Evolutionary conservation across 768 basidiomycete genomes (phyloP).

Genomic region (Amanita brunnescens): DNA sequence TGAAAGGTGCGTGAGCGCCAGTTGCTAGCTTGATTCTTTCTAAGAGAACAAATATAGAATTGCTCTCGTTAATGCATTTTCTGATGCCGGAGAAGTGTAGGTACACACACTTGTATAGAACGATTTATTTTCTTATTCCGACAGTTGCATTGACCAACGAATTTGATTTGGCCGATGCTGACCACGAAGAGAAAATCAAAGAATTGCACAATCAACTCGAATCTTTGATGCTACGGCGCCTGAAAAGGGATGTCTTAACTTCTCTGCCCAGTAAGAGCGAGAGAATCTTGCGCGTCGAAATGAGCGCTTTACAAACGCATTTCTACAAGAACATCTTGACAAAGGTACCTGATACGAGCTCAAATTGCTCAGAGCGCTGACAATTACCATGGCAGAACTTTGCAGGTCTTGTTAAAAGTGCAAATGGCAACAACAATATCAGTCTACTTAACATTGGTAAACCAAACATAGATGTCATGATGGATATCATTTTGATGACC

Average conservation of each 20-base stretch:
- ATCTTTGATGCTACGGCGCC: slow-evolving; percentile 85
- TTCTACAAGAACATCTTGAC: slow-evolving; percentile 99
- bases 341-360: slow-evolving; percentile 42
- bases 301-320: slow-evolving; percentile 92
- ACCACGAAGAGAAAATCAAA: slow-evolving; percentile 93
- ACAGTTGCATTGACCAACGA: slow-evolving; percentile 90
- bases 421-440: slow-evolving; percentile 83
- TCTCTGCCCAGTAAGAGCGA: slow-evolving; percentile 97
- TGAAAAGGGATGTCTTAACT: slow-evolving; percentile 95
- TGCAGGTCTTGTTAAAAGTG: slow-evolving; percentile 82
- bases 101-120: slow-evolving; percentile 15
- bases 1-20: slow-evolving; percentile 61
- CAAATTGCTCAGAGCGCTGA: slow-evolving; percentile 1
- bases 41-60: slow-evolving; percentile 40
- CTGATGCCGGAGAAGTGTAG: slow-evolving; percentile 96
- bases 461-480: slow-evolving; percentile 12
- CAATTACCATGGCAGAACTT: slow-evolving; percentile 59
- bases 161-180: slow-evolving; percentile 88
- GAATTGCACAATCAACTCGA: slow-evolving; percentile 91
- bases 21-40: background rate
- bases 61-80: slow-evolving; percentile 98
- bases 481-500: slow-evolving; percentile 3
- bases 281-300: slow-evolving; percentile 94
- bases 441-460: slow-evolving; percentile 90
- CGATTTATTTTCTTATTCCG: background rate